Evolutionary conservation across 78 protist genomes (phyloP), one percentile per base, ranked within the genome.

Genomic region (Dictyostelium intermedium): DNA sequence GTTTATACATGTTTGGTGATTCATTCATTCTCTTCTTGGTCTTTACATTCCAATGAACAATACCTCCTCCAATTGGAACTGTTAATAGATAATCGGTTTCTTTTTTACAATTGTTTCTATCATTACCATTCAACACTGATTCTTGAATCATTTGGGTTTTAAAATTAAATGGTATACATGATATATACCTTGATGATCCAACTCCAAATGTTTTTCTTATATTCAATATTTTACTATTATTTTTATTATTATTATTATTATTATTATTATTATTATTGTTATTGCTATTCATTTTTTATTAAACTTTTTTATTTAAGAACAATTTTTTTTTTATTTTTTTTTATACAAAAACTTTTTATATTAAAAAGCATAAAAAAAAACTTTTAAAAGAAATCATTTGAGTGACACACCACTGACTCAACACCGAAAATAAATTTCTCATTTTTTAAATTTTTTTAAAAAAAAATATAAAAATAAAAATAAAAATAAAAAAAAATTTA

Each of bases 101-200:
- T 79, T 34, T 32, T 20, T 39, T 76, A n/a, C 41, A 1, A 3
- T 39, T 16, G 5, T 11, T 2, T 4, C 2, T 16, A 18, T 72
- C 18, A 72, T 35, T 16, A 35, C 25, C 43, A 11, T 60, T 34
- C 4, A 72, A 72, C 32, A 18, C 32, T 0, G 50, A 37, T 27
- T 41, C 41, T 50, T 80, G 85, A 14, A 25, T 80, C 7, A 66
- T 66, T 66, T 66, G 74, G 1, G 72, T 66, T 66, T 32, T n/a
- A 60, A 82, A 82, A 20, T 41, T 53, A 18, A 66, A 66, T 3
- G 89, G 81, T 16, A 89, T n/a, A 50, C 85, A 89, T 34, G 94
- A 89, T 70, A 89, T 78, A 47, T 89, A 89, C 47, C 94, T 89
- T 41, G 94, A 78, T 80, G 94, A 89, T 32, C 94, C 94, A 63